These are phyloP conservation scores for Planoprotostelium fungivorum DNA, from an alignment of 78 protist genomes.

Conservation along the genomic window DNA sequence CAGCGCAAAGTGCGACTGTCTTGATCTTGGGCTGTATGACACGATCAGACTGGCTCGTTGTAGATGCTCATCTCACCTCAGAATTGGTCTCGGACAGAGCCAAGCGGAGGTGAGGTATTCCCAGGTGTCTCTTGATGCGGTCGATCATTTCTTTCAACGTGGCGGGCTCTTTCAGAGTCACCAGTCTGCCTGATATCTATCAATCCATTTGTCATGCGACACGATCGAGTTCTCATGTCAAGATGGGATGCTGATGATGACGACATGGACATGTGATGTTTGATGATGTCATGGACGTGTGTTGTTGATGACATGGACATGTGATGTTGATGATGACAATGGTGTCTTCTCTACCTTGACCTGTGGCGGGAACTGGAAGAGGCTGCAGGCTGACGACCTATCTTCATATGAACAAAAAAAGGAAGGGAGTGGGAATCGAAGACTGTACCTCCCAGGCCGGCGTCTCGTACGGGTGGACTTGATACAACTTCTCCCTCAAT, in stretches of 20 bases:
- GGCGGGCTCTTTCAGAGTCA: not conserved
- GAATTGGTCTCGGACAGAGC: constrained; percentile 17
- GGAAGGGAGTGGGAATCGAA: not conserved
- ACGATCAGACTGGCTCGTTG: too few species aligned
- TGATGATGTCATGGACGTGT: too few species aligned
- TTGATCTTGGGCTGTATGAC: constrained; percentile 14
- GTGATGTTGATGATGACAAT: too few species aligned
- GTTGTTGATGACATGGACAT: too few species aligned
- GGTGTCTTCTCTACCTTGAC: not conserved
- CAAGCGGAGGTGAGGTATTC: constrained; percentile 27
- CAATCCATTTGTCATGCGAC: too few species aligned
- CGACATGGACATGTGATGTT: too few species aligned
- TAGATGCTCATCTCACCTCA: too few species aligned
- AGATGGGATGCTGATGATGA: too few species aligned
- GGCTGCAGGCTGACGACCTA: not conserved
- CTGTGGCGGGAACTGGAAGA: not conserved
- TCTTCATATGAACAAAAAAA: too few species aligned
- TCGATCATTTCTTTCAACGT: constrained; percentile 19
- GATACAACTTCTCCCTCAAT: not conserved
- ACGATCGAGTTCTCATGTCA: too few species aligned
- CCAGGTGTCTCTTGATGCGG: constrained; percentile 26
- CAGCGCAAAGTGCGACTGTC: constrained; percentile 65
- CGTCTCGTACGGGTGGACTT: not conserved
- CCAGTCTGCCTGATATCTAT: constrained; percentile 40
- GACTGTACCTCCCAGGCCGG: not conserved